Conservation (phyloP, 495 filamentous ascomycete species). For the Penicillium lagena region DNA sequence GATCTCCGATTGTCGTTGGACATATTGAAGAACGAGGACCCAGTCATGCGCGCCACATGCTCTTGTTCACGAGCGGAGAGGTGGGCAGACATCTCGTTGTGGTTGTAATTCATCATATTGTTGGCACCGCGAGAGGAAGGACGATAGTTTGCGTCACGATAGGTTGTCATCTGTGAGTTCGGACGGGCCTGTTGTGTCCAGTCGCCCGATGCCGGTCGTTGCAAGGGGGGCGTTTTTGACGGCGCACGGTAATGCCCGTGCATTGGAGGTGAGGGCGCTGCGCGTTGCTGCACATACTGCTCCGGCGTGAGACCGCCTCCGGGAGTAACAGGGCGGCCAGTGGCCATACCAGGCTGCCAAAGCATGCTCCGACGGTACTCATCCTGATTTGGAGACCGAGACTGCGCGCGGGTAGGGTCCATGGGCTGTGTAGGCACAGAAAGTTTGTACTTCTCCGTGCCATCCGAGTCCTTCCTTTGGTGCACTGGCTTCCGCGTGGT, state of each 20-base stretch:
- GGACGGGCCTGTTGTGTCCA: slow-evolving; percentile 46
- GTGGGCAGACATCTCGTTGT: slow-evolving; percentile 56
- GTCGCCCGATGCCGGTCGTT: slow-evolving; percentile 47
- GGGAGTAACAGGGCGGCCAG: slow-evolving; percentile 37
- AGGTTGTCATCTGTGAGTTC: slow-evolving; percentile 23
- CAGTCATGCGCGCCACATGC: slow-evolving; percentile 82
- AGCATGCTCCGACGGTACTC: slow-evolving; percentile 55
- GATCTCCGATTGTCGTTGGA: slow-evolving; percentile 45
- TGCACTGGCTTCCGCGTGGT: slow-evolving; percentile 31
- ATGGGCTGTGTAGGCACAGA: slow-evolving; percentile 19
- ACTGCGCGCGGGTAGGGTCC: slow-evolving; percentile 19
- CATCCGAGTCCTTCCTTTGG: slow-evolving; percentile 33
- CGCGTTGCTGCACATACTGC: slow-evolving; percentile 82
- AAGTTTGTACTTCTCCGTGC: slow-evolving; percentile 22
- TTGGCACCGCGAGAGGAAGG: slow-evolving; percentile 46
- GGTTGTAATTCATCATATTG: slow-evolving; percentile 38
- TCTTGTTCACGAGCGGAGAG: slow-evolving; percentile 93
- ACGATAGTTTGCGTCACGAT: slow-evolving; percentile 36
- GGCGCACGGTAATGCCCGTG: slow-evolving; percentile 55
- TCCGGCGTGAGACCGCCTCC: slow-evolving; percentile 53
- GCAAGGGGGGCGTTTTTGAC: slow-evolving; percentile 42
- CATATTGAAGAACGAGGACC: slow-evolving; percentile 72
- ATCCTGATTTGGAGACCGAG: slow-evolving; percentile 35
- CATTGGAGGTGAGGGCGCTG: slow-evolving; percentile 46
- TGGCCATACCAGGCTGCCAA: slow-evolving; percentile 72